Percentiles rank a stretch among this genome's conserved stretches.
These are phyloP conservation scores for Mortierella sp. DNA, from an alignment of 371 early-diverging fungal genomes.

Conservation along the genomic window DNA sequence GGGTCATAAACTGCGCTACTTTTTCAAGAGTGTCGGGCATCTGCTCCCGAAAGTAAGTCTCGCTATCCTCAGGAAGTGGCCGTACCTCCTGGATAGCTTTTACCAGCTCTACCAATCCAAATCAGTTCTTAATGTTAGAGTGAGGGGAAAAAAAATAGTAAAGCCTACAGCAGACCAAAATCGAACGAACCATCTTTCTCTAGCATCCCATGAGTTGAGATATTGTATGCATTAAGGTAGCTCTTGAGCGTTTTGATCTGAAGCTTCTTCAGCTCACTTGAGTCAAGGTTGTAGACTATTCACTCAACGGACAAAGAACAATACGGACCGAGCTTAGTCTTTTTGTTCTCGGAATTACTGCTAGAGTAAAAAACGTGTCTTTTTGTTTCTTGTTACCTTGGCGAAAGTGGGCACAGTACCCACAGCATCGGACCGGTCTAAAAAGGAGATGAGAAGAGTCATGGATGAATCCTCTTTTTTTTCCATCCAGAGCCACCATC, in stretches of 20 bases:
- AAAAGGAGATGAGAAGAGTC: neutral
- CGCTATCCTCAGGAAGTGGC: slow-evolving; percentile 27
- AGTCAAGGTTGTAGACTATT: slow-evolving; percentile 37
- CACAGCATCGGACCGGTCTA: slow-evolving; percentile 39
- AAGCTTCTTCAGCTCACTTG: slow-evolving; percentile 20
- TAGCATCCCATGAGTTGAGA: slow-evolving; percentile 27
- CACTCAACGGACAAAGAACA: neutral
- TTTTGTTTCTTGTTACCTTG: no score
- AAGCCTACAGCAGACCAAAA: no score
- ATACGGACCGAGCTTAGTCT: neutral
- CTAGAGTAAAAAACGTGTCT: no score
- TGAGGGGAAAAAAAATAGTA: no score
- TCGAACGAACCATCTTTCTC: slow-evolving; percentile 30
- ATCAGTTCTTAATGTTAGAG: neutral
- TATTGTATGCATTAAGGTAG: slow-evolving; percentile 40
- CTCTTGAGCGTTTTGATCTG: slow-evolving; percentile 41
- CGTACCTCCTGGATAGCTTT: slow-evolving; percentile 30
- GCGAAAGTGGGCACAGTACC: slow-evolving; percentile 40
- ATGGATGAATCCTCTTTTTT: neutral
- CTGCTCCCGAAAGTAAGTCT: slow-evolving; percentile 35
- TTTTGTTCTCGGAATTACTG: no score
- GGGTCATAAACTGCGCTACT: slow-evolving; percentile 11
- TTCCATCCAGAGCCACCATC: neutral
- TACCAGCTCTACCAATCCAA: slow-evolving; percentile 22
- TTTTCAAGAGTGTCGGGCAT: slow-evolving; percentile 37